Evolutionary conservation across 345 rosid genomes (phyloP).

Genomic region (Draba incana): DNA sequence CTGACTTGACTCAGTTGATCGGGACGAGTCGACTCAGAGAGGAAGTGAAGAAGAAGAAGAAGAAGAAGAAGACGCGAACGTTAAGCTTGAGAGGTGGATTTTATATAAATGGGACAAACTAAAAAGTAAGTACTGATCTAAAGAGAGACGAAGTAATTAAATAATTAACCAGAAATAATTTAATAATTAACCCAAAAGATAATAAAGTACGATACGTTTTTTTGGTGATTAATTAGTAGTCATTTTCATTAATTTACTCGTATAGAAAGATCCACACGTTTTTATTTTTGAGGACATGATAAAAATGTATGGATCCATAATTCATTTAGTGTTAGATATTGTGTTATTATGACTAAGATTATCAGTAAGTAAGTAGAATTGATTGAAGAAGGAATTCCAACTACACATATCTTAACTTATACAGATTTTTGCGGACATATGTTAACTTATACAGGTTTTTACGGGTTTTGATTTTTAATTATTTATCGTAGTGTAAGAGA

Average conservation of each 20-base stretch:
- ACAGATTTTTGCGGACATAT: too few relatives aligned
- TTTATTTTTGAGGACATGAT: background rate
- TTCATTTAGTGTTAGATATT: conserved; percentile 9
- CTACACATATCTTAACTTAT: too few relatives aligned
- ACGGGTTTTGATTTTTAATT: too few relatives aligned
- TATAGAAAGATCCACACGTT: conserved; percentile 6
- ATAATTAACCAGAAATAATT: conserved; percentile 5
- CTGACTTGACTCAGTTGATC: conserved; percentile 34
- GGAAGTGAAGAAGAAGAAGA: conserved; percentile 27
- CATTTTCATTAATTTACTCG: background rate
- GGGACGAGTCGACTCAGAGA: conserved; percentile 38
- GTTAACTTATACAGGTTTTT: background rate
- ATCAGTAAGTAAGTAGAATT: too few relatives aligned
- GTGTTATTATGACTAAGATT: background rate
- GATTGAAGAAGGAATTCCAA: too few relatives aligned
- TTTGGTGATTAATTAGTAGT: conserved; percentile 12
- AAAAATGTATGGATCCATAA: background rate
- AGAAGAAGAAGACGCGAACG: conserved; percentile 23
- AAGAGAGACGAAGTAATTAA: conserved; percentile 36
- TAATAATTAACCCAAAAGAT: conserved; percentile 9
- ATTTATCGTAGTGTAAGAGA: too few relatives aligned
- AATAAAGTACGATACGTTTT: conserved; percentile 23
- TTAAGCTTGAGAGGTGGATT: conserved; percentile 43
- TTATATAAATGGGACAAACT: conserved; percentile 41
- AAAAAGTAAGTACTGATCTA: conserved; percentile 54